These are phyloP conservation scores for Sisymbrium altissimum DNA, from an alignment of 345 rosid genomes.

Conservation along the genomic window DNA sequence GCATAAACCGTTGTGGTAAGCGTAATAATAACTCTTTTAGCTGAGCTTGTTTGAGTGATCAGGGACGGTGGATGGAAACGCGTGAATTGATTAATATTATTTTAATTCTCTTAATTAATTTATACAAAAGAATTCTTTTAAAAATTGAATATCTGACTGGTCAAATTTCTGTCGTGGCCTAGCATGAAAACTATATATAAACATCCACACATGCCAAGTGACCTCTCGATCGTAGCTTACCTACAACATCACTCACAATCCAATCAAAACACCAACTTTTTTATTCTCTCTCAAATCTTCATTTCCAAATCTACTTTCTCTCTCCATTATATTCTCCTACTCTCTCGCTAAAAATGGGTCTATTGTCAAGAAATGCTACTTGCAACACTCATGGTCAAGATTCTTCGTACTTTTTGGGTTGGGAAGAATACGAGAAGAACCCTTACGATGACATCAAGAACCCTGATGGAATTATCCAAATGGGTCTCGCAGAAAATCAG, in stretches of 20 bases:
- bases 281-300: constrained; percentile 16
- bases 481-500: constrained; percentile 88
- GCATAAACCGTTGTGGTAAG: constrained; percentile 1
- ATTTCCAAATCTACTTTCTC: neutral
- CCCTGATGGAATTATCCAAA: constrained; percentile 68
- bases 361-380: constrained; percentile 57
- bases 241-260: constrained; percentile 33
- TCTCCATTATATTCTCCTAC: neutral
- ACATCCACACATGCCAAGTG: constrained; percentile 34
- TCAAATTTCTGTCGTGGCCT: constrained; percentile 31
- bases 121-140: neutral
- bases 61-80: constrained; percentile 38
- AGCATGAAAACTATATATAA: constrained; percentile 32
- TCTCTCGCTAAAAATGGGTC: constrained; percentile 36
- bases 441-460: constrained; percentile 61
- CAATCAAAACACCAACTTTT: constrained; percentile 17
- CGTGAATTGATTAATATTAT: constrained; percentile 28
- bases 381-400: constrained; percentile 72
- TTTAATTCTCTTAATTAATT: constrained; percentile 9
- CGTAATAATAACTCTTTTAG: neutral
- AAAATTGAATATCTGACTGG: constrained; percentile 11
- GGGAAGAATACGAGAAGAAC: constrained; percentile 77
- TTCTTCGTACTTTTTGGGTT: constrained; percentile 75
- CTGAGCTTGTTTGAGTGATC: constrained; percentile 22
- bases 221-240: constrained; percentile 35